A percentile compares a stretch with the other conserved stretches of the same genome.
phyloP scores from a whole-genome alignment of 2,329 filamentous ascomycete species.

The Pseudocercospora pini-densiflorae region DNA sequence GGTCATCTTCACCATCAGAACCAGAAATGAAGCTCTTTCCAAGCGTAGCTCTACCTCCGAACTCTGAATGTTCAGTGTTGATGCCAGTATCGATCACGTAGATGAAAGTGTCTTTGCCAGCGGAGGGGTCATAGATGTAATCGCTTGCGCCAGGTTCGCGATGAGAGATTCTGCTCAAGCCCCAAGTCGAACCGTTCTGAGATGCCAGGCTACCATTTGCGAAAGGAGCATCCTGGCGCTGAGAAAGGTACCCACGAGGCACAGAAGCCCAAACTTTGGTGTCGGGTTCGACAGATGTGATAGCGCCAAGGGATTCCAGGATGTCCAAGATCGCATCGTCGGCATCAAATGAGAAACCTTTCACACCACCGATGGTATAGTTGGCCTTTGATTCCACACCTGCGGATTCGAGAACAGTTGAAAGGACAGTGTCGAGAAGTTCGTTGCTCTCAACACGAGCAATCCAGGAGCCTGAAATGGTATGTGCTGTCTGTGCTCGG shows the following conservation, averaged over 20 bases:
- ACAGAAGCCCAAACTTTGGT: conserved; percentile 41
- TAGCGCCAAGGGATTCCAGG: conserved; percentile 35
- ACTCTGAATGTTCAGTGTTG: conserved; percentile 38
- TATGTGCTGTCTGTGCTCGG: conserved; percentile 22
- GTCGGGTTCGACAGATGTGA: conserved; percentile 48
- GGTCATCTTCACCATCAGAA: conserved; percentile 49
- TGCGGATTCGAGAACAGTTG: conserved; percentile 20
- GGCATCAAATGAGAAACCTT: conserved; percentile 45
- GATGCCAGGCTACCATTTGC: conserved; percentile 15
- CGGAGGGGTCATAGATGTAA: conserved; percentile 25
- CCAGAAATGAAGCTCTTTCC: conserved; percentile 34
- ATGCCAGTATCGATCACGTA: conserved; percentile 35
- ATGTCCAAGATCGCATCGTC: conserved; percentile 39
- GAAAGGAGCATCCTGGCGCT: conserved; percentile 1
- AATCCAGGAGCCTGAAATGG: conserved; percentile 28
- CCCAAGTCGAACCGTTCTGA: conserved; percentile 30
- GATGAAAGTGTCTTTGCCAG: conserved; percentile 33
- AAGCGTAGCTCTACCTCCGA: conserved; percentile 40
- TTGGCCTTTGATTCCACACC: conserved; percentile 35
- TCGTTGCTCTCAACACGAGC: conserved; percentile 23
- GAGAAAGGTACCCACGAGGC: conserved; percentile 7
- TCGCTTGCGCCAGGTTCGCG: conserved; percentile 30
- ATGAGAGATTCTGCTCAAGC: conserved; percentile 29
- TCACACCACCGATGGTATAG: conserved; percentile 44
- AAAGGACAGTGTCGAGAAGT: conserved; percentile 18